These are phyloP conservation scores for Malus fusca DNA, from an alignment of 306 rosid species.

Conservation along the genomic window DNA sequence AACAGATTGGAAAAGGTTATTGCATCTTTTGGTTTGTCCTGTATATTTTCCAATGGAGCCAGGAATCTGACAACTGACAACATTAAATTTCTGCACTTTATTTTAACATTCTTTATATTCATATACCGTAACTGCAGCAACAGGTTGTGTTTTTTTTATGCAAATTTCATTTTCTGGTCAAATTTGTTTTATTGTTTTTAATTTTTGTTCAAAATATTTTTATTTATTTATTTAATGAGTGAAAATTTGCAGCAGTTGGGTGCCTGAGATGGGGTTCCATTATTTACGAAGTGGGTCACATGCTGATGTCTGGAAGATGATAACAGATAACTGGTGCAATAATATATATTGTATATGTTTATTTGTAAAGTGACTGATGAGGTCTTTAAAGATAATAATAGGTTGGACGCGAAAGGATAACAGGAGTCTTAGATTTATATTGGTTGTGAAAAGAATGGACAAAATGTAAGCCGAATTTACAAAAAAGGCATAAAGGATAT, in stretches of 20 bases:
- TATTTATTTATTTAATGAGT: not conserved
- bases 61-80: slow-evolving; percentile 38
- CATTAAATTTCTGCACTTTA: slow-evolving; percentile 24
- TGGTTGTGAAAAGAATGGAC: no score
- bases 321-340: not conserved
- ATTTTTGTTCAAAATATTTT: not conserved
- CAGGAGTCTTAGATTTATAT: no score
- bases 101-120: not conserved
- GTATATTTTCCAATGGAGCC: slow-evolving; percentile 25
- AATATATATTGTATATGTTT: not conserved
- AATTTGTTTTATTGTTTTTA: not conserved
- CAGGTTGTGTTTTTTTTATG: not conserved
- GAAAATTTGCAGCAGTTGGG: slow-evolving; percentile 11
- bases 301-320: slow-evolving; percentile 25
- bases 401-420: no score
- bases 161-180: not conserved
- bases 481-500: no score
- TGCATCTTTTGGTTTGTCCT: slow-evolving; percentile 25
- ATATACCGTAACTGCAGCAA: slow-evolving; percentile 17
- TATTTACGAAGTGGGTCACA: slow-evolving; percentile 32
- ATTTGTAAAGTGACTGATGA: no score
- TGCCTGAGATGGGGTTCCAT: slow-evolving; percentile 25
- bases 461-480: no score
- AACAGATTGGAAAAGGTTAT: slow-evolving; percentile 51
- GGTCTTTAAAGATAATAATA: no score